Evolutionary conservation across 1,139 yeast species (phyloP), one percentile per base, ranked within the genome.

Genomic region (Taphrina confusa): DNA sequence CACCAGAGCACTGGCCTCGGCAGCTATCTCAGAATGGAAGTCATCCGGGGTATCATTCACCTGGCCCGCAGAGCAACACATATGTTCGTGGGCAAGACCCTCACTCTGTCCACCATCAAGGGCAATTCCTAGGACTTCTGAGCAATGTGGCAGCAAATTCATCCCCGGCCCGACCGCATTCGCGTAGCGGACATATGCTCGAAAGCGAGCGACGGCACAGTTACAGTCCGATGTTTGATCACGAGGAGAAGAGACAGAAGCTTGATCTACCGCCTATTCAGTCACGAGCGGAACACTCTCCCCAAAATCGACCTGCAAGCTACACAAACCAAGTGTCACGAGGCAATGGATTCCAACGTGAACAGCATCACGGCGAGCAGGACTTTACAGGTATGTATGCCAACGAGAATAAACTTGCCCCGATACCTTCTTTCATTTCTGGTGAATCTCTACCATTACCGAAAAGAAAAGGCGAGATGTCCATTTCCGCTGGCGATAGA

Each of bases 81-180:
- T 27, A 42, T 27, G 14, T 23, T 4, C 47, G 14, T 27, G 31
- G 33, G 5, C 52, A 47, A 25, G 52, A 47, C 5, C 18, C 20
- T 18, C 39, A 33, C 11, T 9, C 52, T 25, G 36, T 25, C 4
- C 40, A 47, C 16, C 51, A 45, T 31, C 52, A 47, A 22, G 52
- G 52, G 25, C 52, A 47, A 33, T 47, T 47, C 16, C 30, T 47
- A n/a, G 52, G 52, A 9, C 42, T 47, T 6, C 52, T 47, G 4
- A 47, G 52, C n/a, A 47, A 47, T 22, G 52, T 47, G 6, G 52
- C 52, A 5, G 52, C 52, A 1, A 47, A 47, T 33, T 47, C 52
- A 18, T 47, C 52, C 14, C 52, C 52, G 4, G 52, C 33, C 22
- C 9, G 52, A 20, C 52, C 52, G 9, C 42, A 25, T 14, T 47